phyloP scores from a whole-genome alignment of 2,329 filamentous ascomycete species.

The Phyllosticta ampelicida region DNA sequence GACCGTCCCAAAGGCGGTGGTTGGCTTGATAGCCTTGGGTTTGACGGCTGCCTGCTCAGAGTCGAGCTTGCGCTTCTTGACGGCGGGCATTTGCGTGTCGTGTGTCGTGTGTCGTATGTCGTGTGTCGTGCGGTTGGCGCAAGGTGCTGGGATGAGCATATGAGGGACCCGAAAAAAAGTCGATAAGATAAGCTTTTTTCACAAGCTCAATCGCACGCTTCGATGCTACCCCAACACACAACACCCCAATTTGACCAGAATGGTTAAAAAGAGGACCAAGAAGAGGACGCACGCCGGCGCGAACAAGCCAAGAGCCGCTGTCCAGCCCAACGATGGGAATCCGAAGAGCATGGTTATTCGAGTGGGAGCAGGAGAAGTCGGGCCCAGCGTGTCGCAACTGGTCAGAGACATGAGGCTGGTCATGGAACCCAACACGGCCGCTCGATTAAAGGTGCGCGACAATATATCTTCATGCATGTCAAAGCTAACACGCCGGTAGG shows the following conservation, averaged over 20 bases:
- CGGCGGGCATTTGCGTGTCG: conserved; percentile 23
- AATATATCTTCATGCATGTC: not conserved
- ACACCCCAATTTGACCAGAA: conserved; percentile 2
- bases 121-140: not conserved
- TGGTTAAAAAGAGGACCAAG: conserved; percentile 39
- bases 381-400: conserved; percentile 80
- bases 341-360: conserved; percentile 99
- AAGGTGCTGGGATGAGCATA: not conserved
- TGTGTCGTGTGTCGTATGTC: not conserved
- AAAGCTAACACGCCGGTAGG: conserved; percentile 29
- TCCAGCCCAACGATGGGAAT: conserved; percentile 52
- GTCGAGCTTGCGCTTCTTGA: conserved; percentile 35
- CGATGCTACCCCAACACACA: not conserved
- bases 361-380: conserved; percentile 87
- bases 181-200: conserved; percentile 9
- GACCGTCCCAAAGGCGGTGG: not conserved
- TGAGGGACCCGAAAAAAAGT: not conserved
- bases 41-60: conserved; percentile 7
- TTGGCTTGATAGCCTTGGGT: not conserved
- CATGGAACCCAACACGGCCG: conserved; percentile 93
- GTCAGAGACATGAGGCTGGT: conserved; percentile 83
- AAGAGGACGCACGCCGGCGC: conserved; percentile 74
- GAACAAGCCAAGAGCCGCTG: conserved; percentile 43
- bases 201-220: conserved; percentile 2
- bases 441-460: conserved; percentile 55